Conservation (phyloP, 1,284 basidiomycete genomes). For the Cerioporus squamosus region DNA sequence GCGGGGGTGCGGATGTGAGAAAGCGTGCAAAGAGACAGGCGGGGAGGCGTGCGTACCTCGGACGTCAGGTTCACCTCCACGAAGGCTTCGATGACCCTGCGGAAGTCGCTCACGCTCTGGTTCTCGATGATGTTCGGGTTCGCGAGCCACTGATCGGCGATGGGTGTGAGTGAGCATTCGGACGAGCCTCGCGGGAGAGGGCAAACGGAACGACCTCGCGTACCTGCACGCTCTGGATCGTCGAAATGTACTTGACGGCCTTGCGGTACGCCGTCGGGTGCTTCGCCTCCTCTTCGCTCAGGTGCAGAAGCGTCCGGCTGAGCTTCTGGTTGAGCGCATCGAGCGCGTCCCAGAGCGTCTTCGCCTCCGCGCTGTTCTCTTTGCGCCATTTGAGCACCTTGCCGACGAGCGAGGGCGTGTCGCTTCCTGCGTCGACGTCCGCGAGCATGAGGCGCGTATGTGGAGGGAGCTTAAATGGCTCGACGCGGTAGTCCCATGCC, state of each 20-base stretch:
- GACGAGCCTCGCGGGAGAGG: not conserved
- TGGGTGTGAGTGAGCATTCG: not conserved
- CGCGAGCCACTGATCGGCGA: conserved; percentile 53
- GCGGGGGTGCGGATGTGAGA: no score
- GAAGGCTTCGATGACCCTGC: conserved; percentile 55
- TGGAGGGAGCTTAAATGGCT: conserved; percentile 81
- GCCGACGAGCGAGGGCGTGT: conserved; percentile 90
- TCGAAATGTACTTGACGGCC: conserved; percentile 63
- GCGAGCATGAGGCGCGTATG: conserved; percentile 84
- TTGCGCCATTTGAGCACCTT: conserved; percentile 89
- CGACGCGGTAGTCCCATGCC: conserved; percentile 70
- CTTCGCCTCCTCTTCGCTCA: conserved; percentile 52
- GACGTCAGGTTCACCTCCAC: conserved; percentile 57
- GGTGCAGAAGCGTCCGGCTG: conserved; percentile 51
- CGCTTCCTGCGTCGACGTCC: conserved; percentile 92
- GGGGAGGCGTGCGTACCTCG: conserved; percentile 46
- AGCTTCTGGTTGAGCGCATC: conserved; percentile 65
- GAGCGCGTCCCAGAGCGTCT: conserved; percentile 72
- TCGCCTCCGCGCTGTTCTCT: conserved; percentile 59
- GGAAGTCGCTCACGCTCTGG: conserved; percentile 33
- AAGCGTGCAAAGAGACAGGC: not conserved
- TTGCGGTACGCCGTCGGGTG: conserved; percentile 55
- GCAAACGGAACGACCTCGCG: not conserved
- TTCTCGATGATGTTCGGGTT: conserved; percentile 51
- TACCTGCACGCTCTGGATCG: conserved; percentile 63